phyloP scores from a whole-genome alignment of 192 early-diverging fungal genomes.

The Linnemannia zychae region DNA sequence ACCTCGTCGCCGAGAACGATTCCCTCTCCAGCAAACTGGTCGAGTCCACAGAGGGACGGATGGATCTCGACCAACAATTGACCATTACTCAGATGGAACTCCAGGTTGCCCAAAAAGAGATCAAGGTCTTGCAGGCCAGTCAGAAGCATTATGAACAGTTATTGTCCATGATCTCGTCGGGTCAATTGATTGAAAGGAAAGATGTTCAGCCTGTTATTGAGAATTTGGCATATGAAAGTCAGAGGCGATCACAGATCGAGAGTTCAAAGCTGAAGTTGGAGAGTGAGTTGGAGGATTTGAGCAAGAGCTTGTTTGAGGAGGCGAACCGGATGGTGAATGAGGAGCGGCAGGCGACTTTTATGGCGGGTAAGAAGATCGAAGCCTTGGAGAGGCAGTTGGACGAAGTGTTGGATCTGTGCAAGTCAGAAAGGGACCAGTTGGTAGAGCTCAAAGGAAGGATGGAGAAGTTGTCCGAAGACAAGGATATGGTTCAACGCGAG shows the following conservation, averaged over 20 bases:
- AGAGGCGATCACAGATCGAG: constrained; percentile 41
- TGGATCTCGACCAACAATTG: constrained; percentile 51
- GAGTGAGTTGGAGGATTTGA: constrained; percentile 52
- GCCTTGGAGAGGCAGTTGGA: constrained; percentile 46
- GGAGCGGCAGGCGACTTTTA: constrained; percentile 36
- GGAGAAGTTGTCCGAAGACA: constrained; percentile 53
- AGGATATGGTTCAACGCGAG: constrained; percentile 39
- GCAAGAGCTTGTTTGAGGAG: constrained; percentile 52
- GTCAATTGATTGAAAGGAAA: constrained; percentile 57
- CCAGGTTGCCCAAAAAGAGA: constrained; percentile 36
- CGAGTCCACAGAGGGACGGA: constrained; percentile 53
- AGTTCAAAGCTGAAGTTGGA: constrained; percentile 53
- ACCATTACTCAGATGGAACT: constrained; percentile 57
- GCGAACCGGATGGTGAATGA: constrained; percentile 57
- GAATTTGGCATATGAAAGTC: constrained; percentile 53
- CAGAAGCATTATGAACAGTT: constrained; percentile 49
- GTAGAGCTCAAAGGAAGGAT: constrained; percentile 49
- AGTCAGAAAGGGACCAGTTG: constrained; percentile 51
- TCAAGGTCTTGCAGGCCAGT: constrained; percentile 31
- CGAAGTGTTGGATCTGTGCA: constrained; percentile 52
- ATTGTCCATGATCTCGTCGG: constrained; percentile 42
- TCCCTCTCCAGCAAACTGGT: constrained; percentile 48
- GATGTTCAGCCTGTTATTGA: constrained; percentile 57
- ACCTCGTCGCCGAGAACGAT: constrained; percentile 55
- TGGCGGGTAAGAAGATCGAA: constrained; percentile 44